phyloP scores from a whole-genome alignment of 306 rosid genomes.

The Prosopis cineraria region DNA sequence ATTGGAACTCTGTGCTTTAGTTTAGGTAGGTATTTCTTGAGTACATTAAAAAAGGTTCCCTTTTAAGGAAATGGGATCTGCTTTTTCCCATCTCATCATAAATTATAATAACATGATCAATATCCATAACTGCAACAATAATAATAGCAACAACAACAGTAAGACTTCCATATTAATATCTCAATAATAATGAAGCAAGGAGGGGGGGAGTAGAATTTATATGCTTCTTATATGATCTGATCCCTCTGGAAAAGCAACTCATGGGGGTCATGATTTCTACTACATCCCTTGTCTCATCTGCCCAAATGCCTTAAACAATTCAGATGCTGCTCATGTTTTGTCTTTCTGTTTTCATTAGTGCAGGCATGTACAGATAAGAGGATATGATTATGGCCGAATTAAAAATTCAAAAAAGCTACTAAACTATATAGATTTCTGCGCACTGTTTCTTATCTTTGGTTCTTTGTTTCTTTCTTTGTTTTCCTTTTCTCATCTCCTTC shows the following conservation, averaged over 20 bases:
- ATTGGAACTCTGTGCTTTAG: slow-evolving; percentile 84
- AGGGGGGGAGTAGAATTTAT: not conserved
- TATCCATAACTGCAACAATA: not conserved
- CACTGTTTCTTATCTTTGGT: slow-evolving; percentile 21
- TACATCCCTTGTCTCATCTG: slow-evolving; percentile 77
- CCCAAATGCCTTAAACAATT: slow-evolving; percentile 53
- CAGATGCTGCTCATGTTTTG: slow-evolving; percentile 59
- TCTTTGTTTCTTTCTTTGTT: slow-evolving; percentile 28
- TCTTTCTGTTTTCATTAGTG: slow-evolving; percentile 58
- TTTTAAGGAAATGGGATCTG: slow-evolving; percentile 91
- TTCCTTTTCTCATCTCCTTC: slow-evolving; percentile 19
- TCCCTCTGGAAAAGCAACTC: slow-evolving; percentile 48
- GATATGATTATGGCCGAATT: slow-evolving; percentile 20
- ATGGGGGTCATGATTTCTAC: slow-evolving; percentile 74
- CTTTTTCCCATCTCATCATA: slow-evolving; percentile 73
- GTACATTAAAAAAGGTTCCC: slow-evolving; percentile 82
- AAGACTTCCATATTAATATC: not conserved
- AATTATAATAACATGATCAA: not conserved
- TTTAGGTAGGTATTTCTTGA: slow-evolving; percentile 83
- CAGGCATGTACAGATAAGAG: slow-evolving; percentile 53
- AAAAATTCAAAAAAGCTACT: slow-evolving; percentile 9
- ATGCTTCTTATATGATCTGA: slow-evolving; percentile 40
- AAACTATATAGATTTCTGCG: slow-evolving; percentile 17
- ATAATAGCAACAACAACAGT: not conserved
- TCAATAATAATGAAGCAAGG: not conserved